Percentiles rank a stretch among this genome's conserved stretches.
Evolutionary conservation across 176 grass and related monocot species (phyloP).

Genomic region (Phragmites australis): DNA sequence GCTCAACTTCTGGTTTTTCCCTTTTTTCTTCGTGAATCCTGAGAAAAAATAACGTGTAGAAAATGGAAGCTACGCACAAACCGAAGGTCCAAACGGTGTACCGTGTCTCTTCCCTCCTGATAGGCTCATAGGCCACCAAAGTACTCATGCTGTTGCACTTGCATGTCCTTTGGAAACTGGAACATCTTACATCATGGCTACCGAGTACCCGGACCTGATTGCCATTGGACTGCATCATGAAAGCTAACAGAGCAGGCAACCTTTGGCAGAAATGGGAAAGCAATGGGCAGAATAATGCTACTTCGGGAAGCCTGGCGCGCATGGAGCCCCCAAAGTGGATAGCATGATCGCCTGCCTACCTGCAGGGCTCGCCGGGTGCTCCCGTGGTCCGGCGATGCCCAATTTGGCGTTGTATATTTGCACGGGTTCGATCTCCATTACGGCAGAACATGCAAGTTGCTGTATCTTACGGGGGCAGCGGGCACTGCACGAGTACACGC

Average conservation of each 20-base stretch:
- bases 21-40: neutral
- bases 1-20: neutral
- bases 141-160: neutral
- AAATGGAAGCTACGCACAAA: no score
- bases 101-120: no score
- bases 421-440: neutral
- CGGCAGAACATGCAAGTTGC: slow-evolving; percentile 9
- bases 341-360: neutral
- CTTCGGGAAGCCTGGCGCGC: slow-evolving; percentile 29
- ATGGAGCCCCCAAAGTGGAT: slow-evolving; percentile 14
- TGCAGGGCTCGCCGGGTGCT: neutral
- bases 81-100: no score
- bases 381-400: neutral
- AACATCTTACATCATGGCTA: neutral
- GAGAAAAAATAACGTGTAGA: no score
- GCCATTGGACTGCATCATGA: slow-evolving; percentile 27
- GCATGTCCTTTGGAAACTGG: neutral
- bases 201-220: neutral
- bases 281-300: slow-evolving; percentile 30
- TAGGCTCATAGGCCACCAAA: neutral
- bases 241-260: slow-evolving; percentile 3
- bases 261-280: slow-evolving; percentile 32
- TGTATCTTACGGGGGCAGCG: neutral
- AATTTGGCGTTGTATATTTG: slow-evolving; percentile 8
- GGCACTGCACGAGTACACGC: neutral